Evolutionary conservation across 2,329 filamentous ascomycete species (phyloP), one percentile per base, ranked within the genome.

Genomic region (Phaeophleospora eucalypticola): DNA sequence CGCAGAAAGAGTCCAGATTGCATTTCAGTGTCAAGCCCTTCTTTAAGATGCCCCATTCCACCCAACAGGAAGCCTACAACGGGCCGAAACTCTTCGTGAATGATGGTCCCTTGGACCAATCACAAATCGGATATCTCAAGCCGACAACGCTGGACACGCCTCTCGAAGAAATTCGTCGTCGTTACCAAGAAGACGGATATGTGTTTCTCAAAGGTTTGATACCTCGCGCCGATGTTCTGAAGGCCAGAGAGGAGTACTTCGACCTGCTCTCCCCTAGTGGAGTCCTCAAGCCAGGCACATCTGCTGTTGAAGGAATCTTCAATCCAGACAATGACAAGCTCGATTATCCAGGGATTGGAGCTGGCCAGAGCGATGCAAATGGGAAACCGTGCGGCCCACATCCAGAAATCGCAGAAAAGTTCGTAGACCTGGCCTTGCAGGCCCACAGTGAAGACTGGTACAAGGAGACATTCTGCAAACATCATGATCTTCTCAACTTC

Each of bases 151-250:
- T 58, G n/a, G 54, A 62, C 48, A 67, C 69, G 16, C 64, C 69
- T 3, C 46, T 70, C 7, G 58, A 65, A 27, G 65, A 71, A 39
- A 64, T 73, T 52, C 65, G 68, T 19, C 56, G 59, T 32, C 67
- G 67, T 4, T 67, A 68, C 29, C 43, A 64, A 17, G 52, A 59
- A 12, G 70, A 72, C 41, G 69, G 70, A 19, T 73, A 73, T 51
- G 52, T 74, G 19, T 72, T 67, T 48, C 56, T 74, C 27, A 73
- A 72, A 41, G 61, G 64, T 4, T 45, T 73, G 4, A 53, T 74
- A 17, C 70, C 71, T 4, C 61, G 70, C n/a, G 64, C 67, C 38
- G 68, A 70, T 43, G 71, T 75, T 4, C 57, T 72, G 15, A 64
- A 69, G 48, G 65, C 66, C 39, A 60, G 71, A 14, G 60, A 68